These are phyloP conservation scores for Cyberlindnera saturnus DNA, from an alignment of 805 yeast genomes.

Conservation along the genomic window DNA sequence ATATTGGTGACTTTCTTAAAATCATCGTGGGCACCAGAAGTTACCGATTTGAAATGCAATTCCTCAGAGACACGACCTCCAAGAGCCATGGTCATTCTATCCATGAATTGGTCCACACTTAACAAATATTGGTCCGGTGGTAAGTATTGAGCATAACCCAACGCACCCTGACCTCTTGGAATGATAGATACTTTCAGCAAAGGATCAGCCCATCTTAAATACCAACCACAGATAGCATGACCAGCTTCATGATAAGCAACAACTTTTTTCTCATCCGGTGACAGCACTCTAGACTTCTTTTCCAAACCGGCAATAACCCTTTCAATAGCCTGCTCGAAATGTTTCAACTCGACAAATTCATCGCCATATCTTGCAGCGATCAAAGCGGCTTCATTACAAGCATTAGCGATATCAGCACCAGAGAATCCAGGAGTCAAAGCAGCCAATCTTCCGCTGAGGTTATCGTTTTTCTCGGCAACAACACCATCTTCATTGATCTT, in stretches of 20 bases:
- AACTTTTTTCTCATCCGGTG: conserved; percentile 73
- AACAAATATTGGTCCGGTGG: conserved; percentile 85
- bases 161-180: conserved; percentile 91
- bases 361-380: conserved; percentile 82
- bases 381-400: conserved; percentile 90
- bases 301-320: conserved; percentile 94
- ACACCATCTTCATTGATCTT: conserved; percentile 33
- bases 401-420: conserved; percentile 95
- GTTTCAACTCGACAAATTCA: conserved; percentile 52
- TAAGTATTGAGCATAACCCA: conserved; percentile 93
- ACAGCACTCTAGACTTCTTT: conserved; percentile 71
- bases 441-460: conserved; percentile 76
- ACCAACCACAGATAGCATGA: conserved; percentile 96
- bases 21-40: conserved; percentile 90
- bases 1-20: conserved; percentile 85
- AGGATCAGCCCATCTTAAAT: conserved; percentile 81
- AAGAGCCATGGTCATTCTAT: conserved; percentile 88
- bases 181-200: conserved; percentile 87
- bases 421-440: conserved; percentile 93
- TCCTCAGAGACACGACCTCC: conserved; percentile 95
- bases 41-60: conserved; percentile 77
- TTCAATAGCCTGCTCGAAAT: conserved; percentile 90
- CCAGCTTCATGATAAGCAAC: conserved; percentile 98
- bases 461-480: conserved; percentile 41
- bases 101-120: conserved; percentile 67